Evolutionary conservation across 2,329 filamentous ascomycete genomes (phyloP), one percentile per base, ranked within the genome.

Genomic region (Fonsecaea nubica): DNA sequence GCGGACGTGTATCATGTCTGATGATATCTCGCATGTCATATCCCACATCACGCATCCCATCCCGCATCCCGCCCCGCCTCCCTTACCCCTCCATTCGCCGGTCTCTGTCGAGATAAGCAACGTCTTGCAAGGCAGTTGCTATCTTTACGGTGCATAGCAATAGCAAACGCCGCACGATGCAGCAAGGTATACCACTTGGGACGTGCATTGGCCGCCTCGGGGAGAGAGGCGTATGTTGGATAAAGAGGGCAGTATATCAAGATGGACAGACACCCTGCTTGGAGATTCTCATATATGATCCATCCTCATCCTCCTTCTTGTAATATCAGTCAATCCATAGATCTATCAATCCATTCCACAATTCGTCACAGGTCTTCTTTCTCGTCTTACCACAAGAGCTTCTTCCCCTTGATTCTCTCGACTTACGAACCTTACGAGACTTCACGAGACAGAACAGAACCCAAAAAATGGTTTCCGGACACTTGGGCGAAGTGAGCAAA

Each of bases 401-500:
- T 21, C 21, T 36, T 21, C 38, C n/a, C 33, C 15, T n/a, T 30
- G 36, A 38, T 56, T 36, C 32, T 36, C 18, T 2, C 2, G 25
- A 25, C 2, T 25, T 25, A 25, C 25, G 25, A 25, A 35, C 54
- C 18, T 38, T 25, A 38, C 55, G 15, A 57, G 3, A 25, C 25
- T 25, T 25, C n/a, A 25, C 25, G 6, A 57, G 6, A 54, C 15
- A 54, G 18, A 54, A 6, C 15, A 8, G 10, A 12, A 40, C 10
- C 15, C 38, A 13, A 40, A 73, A 60, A 58, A 80, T 80, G 78
- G 74, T 77, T 10, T 71, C 74, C n/a, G 70, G 75, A 58, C 72
- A 77, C 62, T 73, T 63, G 38, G 61, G 61, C 13, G 53, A 63
- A 18, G 61, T 63, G 15, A 63, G 30, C 36, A 63, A 73, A 56